Evolutionary conservation across 2,329 filamentous ascomycete genomes (phyloP), one percentile per base, ranked within the genome.

Genomic region (Calcarisporium arbuscula): DNA sequence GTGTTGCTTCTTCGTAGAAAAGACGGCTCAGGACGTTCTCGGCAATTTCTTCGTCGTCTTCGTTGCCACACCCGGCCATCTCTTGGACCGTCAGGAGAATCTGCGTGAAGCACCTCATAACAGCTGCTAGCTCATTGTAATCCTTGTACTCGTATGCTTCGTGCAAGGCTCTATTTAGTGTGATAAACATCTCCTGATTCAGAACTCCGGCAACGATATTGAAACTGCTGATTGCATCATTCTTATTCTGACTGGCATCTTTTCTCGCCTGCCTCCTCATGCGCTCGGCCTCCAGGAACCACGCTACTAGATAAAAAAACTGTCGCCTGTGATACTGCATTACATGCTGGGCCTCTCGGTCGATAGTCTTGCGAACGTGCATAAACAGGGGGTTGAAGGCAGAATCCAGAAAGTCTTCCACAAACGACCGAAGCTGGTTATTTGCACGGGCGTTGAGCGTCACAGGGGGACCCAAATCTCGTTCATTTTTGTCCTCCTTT

Each of bases 1-100:
- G 89, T 0, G 89, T 95, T 1, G 85, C 77, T 53, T 96, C 88
- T 59, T 98, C 92, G 61, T 98, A 98, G 57, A 98, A 98, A n/a
- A 98, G 86, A 41, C 90, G 85, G 50, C 84, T 94, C 34, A 95
- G 77, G 10, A 94, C 95, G 48, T 98, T 98, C 55, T 98, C 90
- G 1, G 92, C 90, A 55, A 98, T 96, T 49, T 96, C 92, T 53
- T 94, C 84, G 46, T 98, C 86, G n/a, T 95, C 89, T 43, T 95
- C 89, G 19, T 85, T 74, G 1, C 76, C 72, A 2, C 86, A 92
- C 30, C 84, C 78, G 2, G 80, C 70, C 89, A 98, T 96, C 41
- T 94, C 86, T 50, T 95, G 88, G 3, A 96, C 83, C 0, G 89
- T 95, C 18, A 95, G 71, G 15, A 95, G 68, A 45, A 96, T 92